Percentiles rank a stretch among this genome's conserved stretches.
Evolutionary conservation across 371 early-diverging fungal species (phyloP).

Genomic region (Mucor piriformis): DNA sequence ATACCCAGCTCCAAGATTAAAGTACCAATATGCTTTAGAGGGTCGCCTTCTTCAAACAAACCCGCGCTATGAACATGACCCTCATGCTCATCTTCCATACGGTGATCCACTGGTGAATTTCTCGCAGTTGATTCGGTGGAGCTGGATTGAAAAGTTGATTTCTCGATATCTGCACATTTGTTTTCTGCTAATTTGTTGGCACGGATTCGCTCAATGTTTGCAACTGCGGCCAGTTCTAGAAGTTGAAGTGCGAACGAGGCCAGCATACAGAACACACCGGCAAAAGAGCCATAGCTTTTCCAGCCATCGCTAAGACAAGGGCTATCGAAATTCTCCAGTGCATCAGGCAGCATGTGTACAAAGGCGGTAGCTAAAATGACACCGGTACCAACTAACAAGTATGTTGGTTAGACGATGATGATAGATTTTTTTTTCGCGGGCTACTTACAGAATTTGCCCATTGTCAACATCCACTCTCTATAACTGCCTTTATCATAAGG

Average conservation of each 20-base stretch:
- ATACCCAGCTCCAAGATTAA: conserved; percentile 86
- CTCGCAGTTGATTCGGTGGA: conserved; percentile 18
- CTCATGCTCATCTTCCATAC: conserved; percentile 13
- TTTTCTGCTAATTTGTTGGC: conserved; percentile 14
- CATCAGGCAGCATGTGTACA: conserved; percentile 69
- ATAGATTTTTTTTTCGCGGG: no score
- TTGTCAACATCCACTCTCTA: conserved; percentile 40
- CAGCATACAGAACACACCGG: conserved; percentile 47
- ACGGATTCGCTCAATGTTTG: conserved; percentile 24
- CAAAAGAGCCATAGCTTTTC: conserved; percentile 42
- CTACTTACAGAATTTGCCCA: conserved; percentile 55
- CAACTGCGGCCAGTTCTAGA: conserved; percentile 38
- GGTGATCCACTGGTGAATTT: conserved; percentile 1
- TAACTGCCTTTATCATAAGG: conserved; percentile 33
- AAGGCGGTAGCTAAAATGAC: conserved; percentile 82
- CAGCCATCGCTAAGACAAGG: conserved; percentile 45
- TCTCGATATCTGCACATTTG: conserved; percentile 23
- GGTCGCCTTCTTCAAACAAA: conserved; percentile 41
- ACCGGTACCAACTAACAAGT: conserved; percentile 67
- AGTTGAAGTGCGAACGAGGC: conserved; percentile 44
- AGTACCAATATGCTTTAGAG: conserved; percentile 45
- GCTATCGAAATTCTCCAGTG: conserved; percentile 35
- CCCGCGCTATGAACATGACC: conserved; percentile 55
- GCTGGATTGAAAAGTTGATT: not conserved
- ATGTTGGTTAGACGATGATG: not conserved